phyloP scores from a whole-genome alignment of 2,329 filamentous ascomycete genomes.

The Cladosporium austrohemisphaericum region DNA sequence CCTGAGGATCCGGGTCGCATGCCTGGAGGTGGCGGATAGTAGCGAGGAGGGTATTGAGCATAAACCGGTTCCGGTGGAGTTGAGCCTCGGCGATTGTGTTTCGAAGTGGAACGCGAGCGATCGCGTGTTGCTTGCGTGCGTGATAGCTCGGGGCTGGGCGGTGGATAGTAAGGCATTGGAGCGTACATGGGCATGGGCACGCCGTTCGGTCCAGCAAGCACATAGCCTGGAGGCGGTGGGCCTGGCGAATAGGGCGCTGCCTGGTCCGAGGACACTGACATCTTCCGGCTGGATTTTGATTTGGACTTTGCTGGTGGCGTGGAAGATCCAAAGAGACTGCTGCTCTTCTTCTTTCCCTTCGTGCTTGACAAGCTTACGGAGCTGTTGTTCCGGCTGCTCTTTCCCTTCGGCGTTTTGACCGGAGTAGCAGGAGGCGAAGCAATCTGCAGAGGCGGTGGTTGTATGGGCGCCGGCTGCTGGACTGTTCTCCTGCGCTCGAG shows the following conservation, averaged over 20 bases:
- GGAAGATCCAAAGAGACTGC: slow-evolving; percentile 26
- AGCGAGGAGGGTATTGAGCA: slow-evolving; percentile 24
- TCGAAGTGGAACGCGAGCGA: slow-evolving; percentile 26
- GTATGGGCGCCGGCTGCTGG: slow-evolving; percentile 29
- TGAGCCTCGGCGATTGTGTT: slow-evolving; percentile 29
- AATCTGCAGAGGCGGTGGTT: slow-evolving; percentile 15
- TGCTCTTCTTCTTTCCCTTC: slow-evolving; percentile 34
- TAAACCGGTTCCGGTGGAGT: slow-evolving; percentile 29
- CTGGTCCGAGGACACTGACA: slow-evolving; percentile 22
- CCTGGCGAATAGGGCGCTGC: slow-evolving; percentile 14
- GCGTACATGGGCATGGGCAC: slow-evolving; percentile 39
- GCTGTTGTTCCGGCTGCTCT: slow-evolving; percentile 34
- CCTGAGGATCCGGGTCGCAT: slow-evolving; percentile 36
- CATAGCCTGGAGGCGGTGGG: slow-evolving; percentile 41
- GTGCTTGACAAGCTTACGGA: slow-evolving; percentile 34
- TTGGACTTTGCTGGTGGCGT: slow-evolving; percentile 34
- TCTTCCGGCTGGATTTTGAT: slow-evolving; percentile 30
- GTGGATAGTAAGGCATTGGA: slow-evolving; percentile 28
- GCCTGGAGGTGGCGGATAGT: slow-evolving; percentile 22
- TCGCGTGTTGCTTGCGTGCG: slow-evolving; percentile 17
- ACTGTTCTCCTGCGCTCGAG: slow-evolving; percentile 59
- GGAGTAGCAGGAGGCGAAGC: slow-evolving; percentile 17
- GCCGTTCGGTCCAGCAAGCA: slow-evolving; percentile 48
- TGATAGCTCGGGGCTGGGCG: slow-evolving; percentile 23
- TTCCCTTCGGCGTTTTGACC: slow-evolving; percentile 27